These are phyloP conservation scores for Spinacia oleracea DNA, from an alignment of 179 eudicot genomes.

Conservation along the genomic window DNA sequence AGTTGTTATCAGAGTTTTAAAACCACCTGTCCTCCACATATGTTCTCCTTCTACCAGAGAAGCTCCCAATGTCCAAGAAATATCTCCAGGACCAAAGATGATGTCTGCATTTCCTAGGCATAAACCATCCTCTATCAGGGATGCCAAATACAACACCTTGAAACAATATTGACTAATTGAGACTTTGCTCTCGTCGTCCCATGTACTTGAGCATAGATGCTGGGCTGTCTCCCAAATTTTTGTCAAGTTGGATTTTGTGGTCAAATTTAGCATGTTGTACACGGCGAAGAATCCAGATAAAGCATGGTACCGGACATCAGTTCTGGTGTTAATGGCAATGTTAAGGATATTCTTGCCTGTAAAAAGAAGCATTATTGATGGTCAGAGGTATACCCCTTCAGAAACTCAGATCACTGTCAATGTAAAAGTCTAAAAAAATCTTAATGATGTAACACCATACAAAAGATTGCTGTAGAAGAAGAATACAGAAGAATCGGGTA, in stretches of 20 bases:
- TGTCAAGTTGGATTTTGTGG: slow-evolving; percentile 53
- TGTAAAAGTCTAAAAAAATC: too few species aligned
- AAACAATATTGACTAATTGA: slow-evolving; percentile 56
- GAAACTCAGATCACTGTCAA: neutral
- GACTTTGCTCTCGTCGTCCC: slow-evolving; percentile 34
- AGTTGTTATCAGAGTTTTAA: slow-evolving; percentile 18
- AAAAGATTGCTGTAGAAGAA: neutral
- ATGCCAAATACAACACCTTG: slow-evolving; percentile 61
- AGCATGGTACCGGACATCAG: slow-evolving; percentile 59
- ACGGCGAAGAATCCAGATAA: slow-evolving; percentile 87
- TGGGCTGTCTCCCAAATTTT: slow-evolving; percentile 58
- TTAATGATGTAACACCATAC: too few species aligned
- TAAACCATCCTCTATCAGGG: slow-evolving; percentile 63
- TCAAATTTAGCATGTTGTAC: slow-evolving; percentile 56
- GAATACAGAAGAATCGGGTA: neutral
- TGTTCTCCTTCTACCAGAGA: slow-evolving; percentile 59
- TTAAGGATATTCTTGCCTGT: slow-evolving; percentile 52
- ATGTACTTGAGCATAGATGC: slow-evolving; percentile 54
- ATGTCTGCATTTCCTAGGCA: slow-evolving; percentile 53
- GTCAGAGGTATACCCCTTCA: neutral
- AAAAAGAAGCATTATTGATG: slow-evolving; percentile 22
- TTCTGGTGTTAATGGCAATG: slow-evolving; percentile 29
- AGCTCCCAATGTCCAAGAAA: slow-evolving; percentile 88
- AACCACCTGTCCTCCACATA: slow-evolving; percentile 35
- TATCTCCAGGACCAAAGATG: slow-evolving; percentile 76